These are phyloP conservation scores for Quercus lobata DNA, from an alignment of 331 rosid species.

Conservation along the genomic window DNA sequence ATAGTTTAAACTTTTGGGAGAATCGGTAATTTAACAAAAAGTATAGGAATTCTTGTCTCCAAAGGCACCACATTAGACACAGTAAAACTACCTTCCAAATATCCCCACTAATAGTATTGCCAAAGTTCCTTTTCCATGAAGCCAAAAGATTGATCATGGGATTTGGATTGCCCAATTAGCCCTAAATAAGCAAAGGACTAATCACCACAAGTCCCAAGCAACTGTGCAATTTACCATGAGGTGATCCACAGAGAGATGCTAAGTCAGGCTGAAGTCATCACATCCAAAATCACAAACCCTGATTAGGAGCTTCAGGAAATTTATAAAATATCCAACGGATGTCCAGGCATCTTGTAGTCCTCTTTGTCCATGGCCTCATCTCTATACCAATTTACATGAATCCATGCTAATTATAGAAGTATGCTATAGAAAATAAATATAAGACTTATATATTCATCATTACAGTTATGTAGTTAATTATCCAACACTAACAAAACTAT, in stretches of 20 bases:
- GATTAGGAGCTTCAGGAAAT: not conserved
- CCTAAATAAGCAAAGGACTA: too few species aligned
- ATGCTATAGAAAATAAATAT: not conserved
- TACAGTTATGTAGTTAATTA: not conserved
- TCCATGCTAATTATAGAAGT: not conserved
- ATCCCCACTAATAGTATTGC: too few species aligned
- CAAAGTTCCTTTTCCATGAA: too few species aligned
- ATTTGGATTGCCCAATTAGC: too few species aligned
- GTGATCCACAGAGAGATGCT: not conserved
- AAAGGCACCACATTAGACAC: too few species aligned
- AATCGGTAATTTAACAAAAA: too few species aligned
- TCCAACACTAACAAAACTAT: not conserved
- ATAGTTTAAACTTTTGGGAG: too few species aligned
- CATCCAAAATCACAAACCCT: not conserved
- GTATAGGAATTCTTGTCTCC: too few species aligned
- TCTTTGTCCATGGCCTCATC: not conserved
- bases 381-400: not conserved
- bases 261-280: not conserved
- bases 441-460: not conserved
- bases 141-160: too few species aligned
- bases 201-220: too few species aligned
- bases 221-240: too few species aligned
- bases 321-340: not conserved
- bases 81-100: too few species aligned
- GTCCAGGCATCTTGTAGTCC: not conserved